Conservation (phyloP, 352 stramenopile species). For the Globisporangium middletonii region DNA sequence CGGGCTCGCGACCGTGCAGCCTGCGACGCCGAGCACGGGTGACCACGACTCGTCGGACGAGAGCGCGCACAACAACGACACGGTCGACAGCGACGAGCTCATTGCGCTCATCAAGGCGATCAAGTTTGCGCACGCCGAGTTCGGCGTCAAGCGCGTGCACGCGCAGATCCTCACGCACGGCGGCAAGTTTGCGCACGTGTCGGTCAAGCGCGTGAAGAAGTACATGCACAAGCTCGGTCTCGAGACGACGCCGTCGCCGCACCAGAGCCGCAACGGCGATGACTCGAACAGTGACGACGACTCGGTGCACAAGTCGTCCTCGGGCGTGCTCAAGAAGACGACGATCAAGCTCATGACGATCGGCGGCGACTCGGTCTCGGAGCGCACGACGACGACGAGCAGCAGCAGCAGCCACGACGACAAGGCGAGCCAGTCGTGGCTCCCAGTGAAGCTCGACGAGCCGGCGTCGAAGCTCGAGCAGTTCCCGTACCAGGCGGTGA, state of each 20-base stretch:
- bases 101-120: conserved; percentile 82
- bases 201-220: conserved; percentile 78
- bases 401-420: conserved; percentile 12
- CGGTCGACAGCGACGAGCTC: conserved; percentile 68
- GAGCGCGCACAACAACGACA: conserved; percentile 19
- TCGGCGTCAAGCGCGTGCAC: conserved; percentile 79
- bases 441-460: conserved; percentile 81
- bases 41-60: conserved; percentile 18
- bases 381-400: conserved; percentile 13
- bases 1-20: conserved; percentile 6
- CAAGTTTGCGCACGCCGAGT: conserved; percentile 83
- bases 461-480: conserved; percentile 67
- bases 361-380: conserved; percentile 67
- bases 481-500: conserved; percentile 82
- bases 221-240: conserved; percentile 83
- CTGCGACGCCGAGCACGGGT: not conserved
- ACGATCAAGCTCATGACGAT: conserved; percentile 82
- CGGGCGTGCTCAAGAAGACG: conserved; percentile 13
- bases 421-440: conserved; percentile 42
- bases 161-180: conserved; percentile 69
- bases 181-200: conserved; percentile 69
- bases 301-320: not conserved
- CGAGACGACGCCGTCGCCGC: conserved; percentile 15
- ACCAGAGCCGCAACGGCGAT: conserved; percentile 21
- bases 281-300: conserved; percentile 12